Conservation (phyloP, 202 grass and related monocot species). For the Carex arenaria region DNA sequence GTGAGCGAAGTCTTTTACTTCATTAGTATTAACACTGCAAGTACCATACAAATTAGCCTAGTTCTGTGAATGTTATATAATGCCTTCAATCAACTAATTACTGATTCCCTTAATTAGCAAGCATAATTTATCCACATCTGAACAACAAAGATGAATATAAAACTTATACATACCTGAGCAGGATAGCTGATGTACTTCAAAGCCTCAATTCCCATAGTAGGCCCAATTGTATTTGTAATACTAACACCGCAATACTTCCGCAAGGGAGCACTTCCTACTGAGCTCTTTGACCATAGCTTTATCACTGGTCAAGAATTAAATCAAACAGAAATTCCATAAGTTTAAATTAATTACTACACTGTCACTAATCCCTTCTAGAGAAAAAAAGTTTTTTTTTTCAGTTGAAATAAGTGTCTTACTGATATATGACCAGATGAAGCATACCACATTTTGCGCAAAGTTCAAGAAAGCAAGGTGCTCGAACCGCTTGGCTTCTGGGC, state of each 20-base stretch:
- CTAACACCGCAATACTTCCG: slow-evolving; percentile 72
- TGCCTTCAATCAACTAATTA: background rate
- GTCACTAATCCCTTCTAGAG: background rate
- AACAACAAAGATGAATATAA: slow-evolving; percentile 16
- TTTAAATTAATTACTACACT: background rate
- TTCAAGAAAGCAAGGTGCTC: slow-evolving; percentile 94
- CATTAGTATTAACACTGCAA: background rate
- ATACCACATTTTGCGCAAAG: slow-evolving; percentile 79
- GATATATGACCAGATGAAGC: slow-evolving; percentile 90
- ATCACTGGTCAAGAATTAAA: slow-evolving; percentile 55
- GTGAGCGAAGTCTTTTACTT: background rate
- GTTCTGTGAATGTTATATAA: background rate
- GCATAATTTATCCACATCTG: background rate
- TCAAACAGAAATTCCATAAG: background rate
- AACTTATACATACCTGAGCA: slow-evolving; percentile 44
- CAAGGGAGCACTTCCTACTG: slow-evolving; percentile 51
- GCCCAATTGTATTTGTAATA: slow-evolving; percentile 90
- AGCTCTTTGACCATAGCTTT: slow-evolving; percentile 65
- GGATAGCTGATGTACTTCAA: slow-evolving; percentile 99
- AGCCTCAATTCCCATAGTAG: slow-evolving; percentile 90
- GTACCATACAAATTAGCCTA: background rate
- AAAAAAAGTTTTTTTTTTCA: background rate
- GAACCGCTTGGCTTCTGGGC: slow-evolving; percentile 64
- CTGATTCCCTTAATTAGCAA: background rate
- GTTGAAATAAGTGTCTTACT: slow-evolving; percentile 41